Evolutionary conservation across 2,329 filamentous ascomycete species (phyloP).

Genomic region (Fusarium ramigenum): DNA sequence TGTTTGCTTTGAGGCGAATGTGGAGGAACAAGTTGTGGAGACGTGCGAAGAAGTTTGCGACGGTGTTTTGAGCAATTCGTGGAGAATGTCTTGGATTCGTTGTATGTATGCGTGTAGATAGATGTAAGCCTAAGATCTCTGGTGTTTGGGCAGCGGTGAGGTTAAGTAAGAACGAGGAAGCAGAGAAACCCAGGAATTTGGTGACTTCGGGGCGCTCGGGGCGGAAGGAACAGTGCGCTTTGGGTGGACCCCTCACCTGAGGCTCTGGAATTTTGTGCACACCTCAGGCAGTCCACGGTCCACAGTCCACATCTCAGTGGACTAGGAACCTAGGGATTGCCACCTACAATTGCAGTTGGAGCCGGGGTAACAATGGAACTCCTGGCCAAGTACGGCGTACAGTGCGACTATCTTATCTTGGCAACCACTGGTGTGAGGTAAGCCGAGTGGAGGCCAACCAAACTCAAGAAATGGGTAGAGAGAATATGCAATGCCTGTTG

Average conservation of each 20-base stretch:
- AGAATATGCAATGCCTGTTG: neutral
- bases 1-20: conserved; percentile 4
- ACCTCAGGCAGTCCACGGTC: neutral
- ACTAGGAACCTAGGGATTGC: conserved; percentile 12
- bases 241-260: conserved; percentile 37
- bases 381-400: neutral
- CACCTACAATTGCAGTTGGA: conserved; percentile 13
- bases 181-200: conserved; percentile 31
- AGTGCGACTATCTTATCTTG: conserved; percentile 25
- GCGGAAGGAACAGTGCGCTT: conserved; percentile 18
- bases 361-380: conserved; percentile 4
- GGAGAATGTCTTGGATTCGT: conserved; percentile 12
- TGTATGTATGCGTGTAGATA: conserved; percentile 7
- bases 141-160: conserved; percentile 36
- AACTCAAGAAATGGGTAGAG: neutral
- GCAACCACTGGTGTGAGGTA: conserved; percentile 12
- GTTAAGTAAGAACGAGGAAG: conserved; percentile 21
- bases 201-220: conserved; percentile 27
- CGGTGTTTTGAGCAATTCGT: neutral
- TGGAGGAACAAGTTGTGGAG: neutral
- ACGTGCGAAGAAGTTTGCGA: conserved; percentile 13
- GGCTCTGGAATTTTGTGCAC: conserved; percentile 35
- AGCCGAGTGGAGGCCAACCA: neutral
- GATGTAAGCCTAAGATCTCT: conserved; percentile 3
- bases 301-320: conserved; percentile 3